phyloP scores from a whole-genome alignment of 2,329 filamentous ascomycete species.

The Aschersonia sp. region DNA sequence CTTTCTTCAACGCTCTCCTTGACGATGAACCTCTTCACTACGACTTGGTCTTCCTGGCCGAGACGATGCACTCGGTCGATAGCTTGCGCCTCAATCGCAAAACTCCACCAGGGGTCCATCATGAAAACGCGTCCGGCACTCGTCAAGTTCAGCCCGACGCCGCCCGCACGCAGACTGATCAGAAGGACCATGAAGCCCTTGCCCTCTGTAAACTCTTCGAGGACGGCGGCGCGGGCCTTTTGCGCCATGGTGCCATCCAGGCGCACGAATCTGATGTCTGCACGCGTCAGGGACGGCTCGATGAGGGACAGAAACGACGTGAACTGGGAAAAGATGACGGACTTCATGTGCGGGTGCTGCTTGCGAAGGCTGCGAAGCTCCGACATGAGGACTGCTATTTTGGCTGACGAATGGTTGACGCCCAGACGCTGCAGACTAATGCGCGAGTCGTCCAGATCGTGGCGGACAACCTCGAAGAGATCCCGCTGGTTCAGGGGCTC shows the following conservation, averaged over 20 bases:
- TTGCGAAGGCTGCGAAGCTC: conserved; percentile 57
- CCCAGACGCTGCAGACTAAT: conserved; percentile 48
- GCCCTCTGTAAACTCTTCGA: conserved; percentile 51
- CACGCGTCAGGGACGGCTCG: conserved; percentile 58
- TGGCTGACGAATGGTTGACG: conserved; percentile 63
- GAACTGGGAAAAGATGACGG: conserved; percentile 93
- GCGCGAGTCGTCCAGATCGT: conserved; percentile 28
- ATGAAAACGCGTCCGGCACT: conserved; percentile 83
- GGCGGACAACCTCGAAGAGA: conserved; percentile 79
- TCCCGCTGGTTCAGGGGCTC: conserved; percentile 69
- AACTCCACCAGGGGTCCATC: conserved; percentile 99
- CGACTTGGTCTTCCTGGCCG: conserved; percentile 79
- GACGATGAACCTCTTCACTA: conserved; percentile 78
- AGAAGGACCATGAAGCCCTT: conserved; percentile 59
- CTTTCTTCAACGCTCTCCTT: conserved; percentile 85
- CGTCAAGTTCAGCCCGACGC: conserved; percentile 86
- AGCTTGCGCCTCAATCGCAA: conserved; percentile 88
- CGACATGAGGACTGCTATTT: conserved; percentile 65
- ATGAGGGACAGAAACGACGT: conserved; percentile 92
- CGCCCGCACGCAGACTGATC: conserved; percentile 75
- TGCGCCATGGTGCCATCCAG: conserved; percentile 87
- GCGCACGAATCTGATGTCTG: conserved; percentile 66
- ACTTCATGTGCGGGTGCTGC: conserved; percentile 58
- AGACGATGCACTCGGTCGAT: conserved; percentile 97
- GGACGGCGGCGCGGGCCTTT: conserved; percentile 64